phyloP scores from a whole-genome alignment of 2,329 filamentous ascomycete species.

The Dothideomycetes sp. region DNA sequence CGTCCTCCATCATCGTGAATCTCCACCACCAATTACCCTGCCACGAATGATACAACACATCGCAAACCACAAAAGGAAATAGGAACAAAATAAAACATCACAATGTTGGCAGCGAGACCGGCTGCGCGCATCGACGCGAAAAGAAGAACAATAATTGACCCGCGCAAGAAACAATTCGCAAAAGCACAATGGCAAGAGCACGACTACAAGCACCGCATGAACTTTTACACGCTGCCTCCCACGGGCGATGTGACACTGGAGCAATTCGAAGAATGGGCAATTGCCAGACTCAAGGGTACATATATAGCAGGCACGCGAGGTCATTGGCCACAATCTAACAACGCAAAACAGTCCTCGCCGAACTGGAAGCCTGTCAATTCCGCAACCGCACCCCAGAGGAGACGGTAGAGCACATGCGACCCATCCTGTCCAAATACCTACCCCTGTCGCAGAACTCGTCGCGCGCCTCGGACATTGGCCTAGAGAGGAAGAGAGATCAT shows the following conservation, averaged over 20 bases:
- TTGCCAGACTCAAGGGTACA: slow-evolving; percentile 76
- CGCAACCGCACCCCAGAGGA: slow-evolving; percentile 80
- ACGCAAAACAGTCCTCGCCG: slow-evolving; percentile 56
- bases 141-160: slow-evolving; percentile 62
- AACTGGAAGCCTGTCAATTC: slow-evolving; percentile 90
- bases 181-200: slow-evolving; percentile 64
- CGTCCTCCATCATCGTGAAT: no score
- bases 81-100: neutral
- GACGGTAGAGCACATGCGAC: slow-evolving; percentile 72
- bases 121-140: slow-evolving; percentile 47
- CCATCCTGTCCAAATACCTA: slow-evolving; percentile 77
- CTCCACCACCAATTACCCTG: no score
- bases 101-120: slow-evolving; percentile 11
- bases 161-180: slow-evolving; percentile 81
- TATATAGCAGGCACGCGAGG: no score
- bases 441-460: slow-evolving; percentile 69
- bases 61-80: no score
- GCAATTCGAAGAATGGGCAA: slow-evolving; percentile 98
- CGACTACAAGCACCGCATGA: slow-evolving; percentile 75
- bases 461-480: slow-evolving; percentile 42
- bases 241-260: slow-evolving; percentile 92
- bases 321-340: neutral
- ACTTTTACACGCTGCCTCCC: slow-evolving; percentile 80
- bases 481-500: slow-evolving; percentile 86
- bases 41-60: neutral